These are phyloP conservation scores for Ramalina peruviana DNA, from an alignment of 495 filamentous ascomycete genomes.

Conservation along the genomic window DNA sequence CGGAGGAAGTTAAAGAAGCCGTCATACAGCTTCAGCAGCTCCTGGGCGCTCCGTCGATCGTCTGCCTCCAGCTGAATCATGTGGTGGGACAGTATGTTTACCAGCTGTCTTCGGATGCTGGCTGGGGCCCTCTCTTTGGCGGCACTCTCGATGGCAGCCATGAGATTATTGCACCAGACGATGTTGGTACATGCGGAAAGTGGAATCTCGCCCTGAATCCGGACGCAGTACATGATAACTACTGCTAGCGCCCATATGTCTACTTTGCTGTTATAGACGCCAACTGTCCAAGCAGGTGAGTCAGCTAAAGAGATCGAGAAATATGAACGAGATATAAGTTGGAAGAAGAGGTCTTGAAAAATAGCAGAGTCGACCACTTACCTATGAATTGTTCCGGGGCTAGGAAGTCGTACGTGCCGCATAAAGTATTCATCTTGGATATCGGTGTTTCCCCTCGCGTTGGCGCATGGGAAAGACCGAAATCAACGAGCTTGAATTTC, in stretches of 20 bases:
- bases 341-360: no score
- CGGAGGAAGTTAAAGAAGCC: no score
- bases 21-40: not conserved
- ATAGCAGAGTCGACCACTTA: no score
- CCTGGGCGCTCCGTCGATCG: not conserved
- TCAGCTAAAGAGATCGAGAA: no score
- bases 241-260: slow-evolving; percentile 1
- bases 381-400: not conserved
- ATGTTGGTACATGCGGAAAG: no score
- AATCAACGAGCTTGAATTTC: not conserved
- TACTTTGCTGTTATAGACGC: not conserved
- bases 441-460: not conserved
- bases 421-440: not conserved
- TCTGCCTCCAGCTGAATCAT: not conserved
- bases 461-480: not conserved
- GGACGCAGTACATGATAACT: not conserved
- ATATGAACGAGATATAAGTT: no score
- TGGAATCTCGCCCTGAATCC: no score
- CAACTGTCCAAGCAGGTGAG: no score
- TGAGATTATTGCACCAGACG: no score
- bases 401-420: not conserved
- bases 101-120: not conserved
- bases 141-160: not conserved
- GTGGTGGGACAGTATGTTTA: not conserved
- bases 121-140: not conserved